These are phyloP conservation scores for Sicyos edulis DNA, from an alignment of 306 rosid species.

Conservation along the genomic window DNA sequence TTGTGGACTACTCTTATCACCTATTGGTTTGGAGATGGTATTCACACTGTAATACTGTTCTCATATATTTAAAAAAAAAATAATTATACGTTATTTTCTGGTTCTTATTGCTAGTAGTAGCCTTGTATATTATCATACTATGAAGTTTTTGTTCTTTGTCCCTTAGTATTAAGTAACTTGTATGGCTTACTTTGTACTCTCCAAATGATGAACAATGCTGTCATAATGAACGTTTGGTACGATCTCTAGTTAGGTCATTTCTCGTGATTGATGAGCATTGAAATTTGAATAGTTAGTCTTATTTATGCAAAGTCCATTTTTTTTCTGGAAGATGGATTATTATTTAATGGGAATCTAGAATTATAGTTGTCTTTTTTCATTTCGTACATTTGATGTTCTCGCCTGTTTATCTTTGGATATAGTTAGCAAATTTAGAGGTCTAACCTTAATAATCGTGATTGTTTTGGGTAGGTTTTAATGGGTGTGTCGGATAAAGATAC, in stretches of 20 bases:
- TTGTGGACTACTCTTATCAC: too few relatives aligned
- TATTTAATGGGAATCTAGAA: not conserved
- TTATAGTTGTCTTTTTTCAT: not conserved
- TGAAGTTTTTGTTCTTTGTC: not conserved
- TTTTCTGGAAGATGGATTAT: not conserved
- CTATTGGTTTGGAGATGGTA: too few relatives aligned
- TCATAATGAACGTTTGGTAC: not conserved
- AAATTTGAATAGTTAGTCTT: not conserved
- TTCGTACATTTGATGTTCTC: not conserved
- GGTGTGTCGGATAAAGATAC: conserved; percentile 25
- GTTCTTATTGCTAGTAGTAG: not conserved
- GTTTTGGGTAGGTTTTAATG: conserved; percentile 39
- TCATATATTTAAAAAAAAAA: too few relatives aligned
- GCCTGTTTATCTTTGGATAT: not conserved
- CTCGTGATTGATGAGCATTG: not conserved
- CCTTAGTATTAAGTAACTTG: not conserved
- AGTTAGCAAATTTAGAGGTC: not conserved
- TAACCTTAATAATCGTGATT: not conserved
- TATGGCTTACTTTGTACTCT: not conserved
- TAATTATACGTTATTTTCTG: too few relatives aligned
- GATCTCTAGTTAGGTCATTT: not conserved
- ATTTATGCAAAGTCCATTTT: not conserved
- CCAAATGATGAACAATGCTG: not conserved
- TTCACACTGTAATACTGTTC: too few relatives aligned
- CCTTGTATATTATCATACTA: too few relatives aligned